Conservation (phyloP, 192 early-diverging fungal genomes). For the Umbelopsis ramanniana region DNA sequence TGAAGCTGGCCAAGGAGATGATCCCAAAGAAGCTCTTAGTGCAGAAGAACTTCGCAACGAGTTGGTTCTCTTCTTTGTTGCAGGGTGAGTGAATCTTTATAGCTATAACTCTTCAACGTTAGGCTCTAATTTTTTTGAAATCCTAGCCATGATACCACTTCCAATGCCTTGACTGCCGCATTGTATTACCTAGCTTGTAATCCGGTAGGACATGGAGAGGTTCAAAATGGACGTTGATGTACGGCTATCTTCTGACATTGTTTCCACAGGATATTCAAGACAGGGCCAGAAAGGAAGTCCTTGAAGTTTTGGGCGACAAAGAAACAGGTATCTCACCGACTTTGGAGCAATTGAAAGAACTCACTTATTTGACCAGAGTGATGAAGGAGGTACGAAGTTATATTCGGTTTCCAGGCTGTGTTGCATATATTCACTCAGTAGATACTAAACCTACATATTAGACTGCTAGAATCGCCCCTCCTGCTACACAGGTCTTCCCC, state of each 20-base stretch:
- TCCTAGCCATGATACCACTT: conserved; percentile 26
- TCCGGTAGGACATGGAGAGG: background rate
- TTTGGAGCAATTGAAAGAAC: conserved; percentile 50
- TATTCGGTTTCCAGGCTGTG: background rate
- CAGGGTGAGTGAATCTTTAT: background rate
- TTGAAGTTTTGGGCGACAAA: conserved; percentile 27
- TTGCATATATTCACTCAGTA: background rate
- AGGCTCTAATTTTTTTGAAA: background rate
- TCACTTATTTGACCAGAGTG: conserved; percentile 48
- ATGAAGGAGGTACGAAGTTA: conserved; percentile 41
- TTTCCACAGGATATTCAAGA: conserved; percentile 11
- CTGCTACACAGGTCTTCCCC: background rate
- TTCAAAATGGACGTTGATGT: background rate
- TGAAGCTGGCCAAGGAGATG: conserved; percentile 26
- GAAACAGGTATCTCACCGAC: conserved; percentile 21
- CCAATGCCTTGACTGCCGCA: conserved; percentile 19
- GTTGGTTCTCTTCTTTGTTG: background rate
- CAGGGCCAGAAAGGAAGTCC: conserved; percentile 26
- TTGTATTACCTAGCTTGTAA: conserved; percentile 22
- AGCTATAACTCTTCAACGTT: background rate
- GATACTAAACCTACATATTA: background rate
- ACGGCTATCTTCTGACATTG: background rate
- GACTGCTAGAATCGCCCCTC: conserved; percentile 22
- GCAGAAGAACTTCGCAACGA: background rate
- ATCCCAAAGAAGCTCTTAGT: background rate